Evolutionary conservation across 345 rosid genomes (phyloP).

Genomic region (Sonneratia alba): DNA sequence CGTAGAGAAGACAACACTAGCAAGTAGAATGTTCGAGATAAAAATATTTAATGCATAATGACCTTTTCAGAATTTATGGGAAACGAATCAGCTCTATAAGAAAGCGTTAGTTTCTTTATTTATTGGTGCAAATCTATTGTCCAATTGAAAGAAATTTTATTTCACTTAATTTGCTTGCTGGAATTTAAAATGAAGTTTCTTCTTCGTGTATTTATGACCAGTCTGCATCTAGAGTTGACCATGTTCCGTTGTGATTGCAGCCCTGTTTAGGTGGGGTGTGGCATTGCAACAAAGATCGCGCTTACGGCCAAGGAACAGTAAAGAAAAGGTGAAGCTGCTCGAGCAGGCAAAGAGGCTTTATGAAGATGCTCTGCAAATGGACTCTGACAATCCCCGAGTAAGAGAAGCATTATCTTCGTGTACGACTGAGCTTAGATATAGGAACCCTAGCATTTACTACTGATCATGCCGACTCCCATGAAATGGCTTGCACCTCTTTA

Average conservation of each 20-base stretch:
- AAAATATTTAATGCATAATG: background rate
- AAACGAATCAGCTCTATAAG: background rate
- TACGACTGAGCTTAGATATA: conserved; percentile 35
- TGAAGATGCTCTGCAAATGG: conserved; percentile 60
- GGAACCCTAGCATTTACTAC: conserved; percentile 12
- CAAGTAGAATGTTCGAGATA: background rate
- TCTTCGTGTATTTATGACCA: background rate
- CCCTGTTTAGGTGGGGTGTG: conserved; percentile 61
- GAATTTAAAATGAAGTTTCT: background rate
- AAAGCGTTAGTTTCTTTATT: background rate
- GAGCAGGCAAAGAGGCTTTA: conserved; percentile 53
- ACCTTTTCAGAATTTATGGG: background rate
- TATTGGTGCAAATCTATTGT: background rate
- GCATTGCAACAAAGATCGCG: conserved; percentile 62
- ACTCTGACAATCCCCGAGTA: conserved; percentile 37
- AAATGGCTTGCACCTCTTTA: background rate
- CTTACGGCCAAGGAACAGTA: conserved; percentile 37
- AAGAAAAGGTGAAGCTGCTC: conserved; percentile 50
- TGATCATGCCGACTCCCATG: background rate
- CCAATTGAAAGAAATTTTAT: background rate
- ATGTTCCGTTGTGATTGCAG: conserved; percentile 24
- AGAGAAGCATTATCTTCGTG: conserved; percentile 49
- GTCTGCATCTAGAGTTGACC: background rate
- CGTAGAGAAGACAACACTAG: background rate
- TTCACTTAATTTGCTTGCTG: background rate